Conservation (phyloP, 2,329 filamentous ascomycete species). For the Pyrenophora teres region DNA sequence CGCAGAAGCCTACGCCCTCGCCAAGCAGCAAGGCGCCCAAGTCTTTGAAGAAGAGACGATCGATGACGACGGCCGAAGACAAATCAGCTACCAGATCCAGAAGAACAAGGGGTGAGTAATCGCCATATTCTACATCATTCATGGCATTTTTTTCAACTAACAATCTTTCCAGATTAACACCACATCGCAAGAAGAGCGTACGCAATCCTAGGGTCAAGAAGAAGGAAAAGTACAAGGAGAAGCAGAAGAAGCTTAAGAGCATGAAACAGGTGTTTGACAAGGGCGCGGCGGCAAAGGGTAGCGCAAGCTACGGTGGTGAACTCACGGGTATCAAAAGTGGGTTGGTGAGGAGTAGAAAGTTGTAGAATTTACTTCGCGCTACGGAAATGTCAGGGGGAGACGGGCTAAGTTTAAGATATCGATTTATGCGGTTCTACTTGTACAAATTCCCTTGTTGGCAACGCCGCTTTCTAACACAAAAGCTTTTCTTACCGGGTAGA, state of each 20-base stretch:
- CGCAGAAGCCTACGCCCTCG: constrained; percentile 60
- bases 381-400: too few relatives aligned
- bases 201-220: constrained; percentile 98
- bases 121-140: too few relatives aligned
- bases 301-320: constrained; percentile 75
- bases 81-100: constrained; percentile 90
- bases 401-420: too few relatives aligned
- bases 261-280: constrained; percentile 81
- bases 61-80: constrained; percentile 83
- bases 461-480: too few relatives aligned
- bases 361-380: constrained; percentile 56
- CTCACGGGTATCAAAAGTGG: constrained; percentile 93
- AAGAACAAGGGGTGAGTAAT: constrained; percentile 81
- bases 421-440: too few relatives aligned
- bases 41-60: constrained; percentile 71
- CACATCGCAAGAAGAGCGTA: constrained; percentile 89
- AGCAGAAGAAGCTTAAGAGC: constrained; percentile 94
- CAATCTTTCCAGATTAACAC: constrained; percentile 60
- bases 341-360: constrained; percentile 89
- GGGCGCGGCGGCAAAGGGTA: constrained; percentile 71
- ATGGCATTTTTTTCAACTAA: not conserved
- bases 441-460: too few relatives aligned
- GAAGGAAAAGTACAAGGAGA: constrained; percentile 92
- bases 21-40: constrained; percentile 61
- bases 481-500: too few relatives aligned